Percentiles rank a stretch among this genome's conserved stretches.
Evolutionary conservation across 139 green algal genomes (phyloP).

Genomic region (Ulvella scutata): DNA sequence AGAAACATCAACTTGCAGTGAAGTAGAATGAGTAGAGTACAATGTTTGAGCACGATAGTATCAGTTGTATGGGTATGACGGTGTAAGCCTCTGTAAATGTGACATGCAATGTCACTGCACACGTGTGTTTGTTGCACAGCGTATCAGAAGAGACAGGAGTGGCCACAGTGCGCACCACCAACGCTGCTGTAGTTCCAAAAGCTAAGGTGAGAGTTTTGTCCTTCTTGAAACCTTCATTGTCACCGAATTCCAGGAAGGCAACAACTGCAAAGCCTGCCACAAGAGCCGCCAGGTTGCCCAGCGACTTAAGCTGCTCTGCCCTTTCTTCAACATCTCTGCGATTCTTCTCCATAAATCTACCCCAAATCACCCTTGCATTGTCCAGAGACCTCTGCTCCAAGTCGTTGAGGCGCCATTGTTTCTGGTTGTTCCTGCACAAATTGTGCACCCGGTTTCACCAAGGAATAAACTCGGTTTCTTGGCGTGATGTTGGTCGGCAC

Average conservation of each 20-base stretch:
- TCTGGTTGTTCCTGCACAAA: constrained; percentile 22
- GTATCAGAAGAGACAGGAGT: not conserved
- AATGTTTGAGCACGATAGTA: too few relatives aligned
- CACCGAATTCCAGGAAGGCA: constrained; percentile 39
- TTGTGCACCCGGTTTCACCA: too few relatives aligned
- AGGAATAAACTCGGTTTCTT: too few relatives aligned
- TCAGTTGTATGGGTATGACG: too few relatives aligned
- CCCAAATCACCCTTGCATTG: constrained; percentile 45
- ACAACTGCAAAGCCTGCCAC: constrained; percentile 62
- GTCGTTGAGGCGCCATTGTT: constrained; percentile 27
- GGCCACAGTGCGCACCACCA: constrained; percentile 6
- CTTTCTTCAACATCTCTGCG: constrained; percentile 55
- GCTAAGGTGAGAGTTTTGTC: not conserved
- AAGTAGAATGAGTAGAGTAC: not conserved
- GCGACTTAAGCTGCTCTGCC: constrained; percentile 54
- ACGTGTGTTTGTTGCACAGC: not conserved
- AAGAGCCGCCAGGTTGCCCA: constrained; percentile 45
- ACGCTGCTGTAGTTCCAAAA: constrained; percentile 13
- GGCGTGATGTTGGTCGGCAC: too few relatives aligned
- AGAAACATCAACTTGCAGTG: not conserved
- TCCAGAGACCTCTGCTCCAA: constrained; percentile 45
- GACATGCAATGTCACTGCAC: not conserved
- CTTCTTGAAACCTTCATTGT: constrained; percentile 11
- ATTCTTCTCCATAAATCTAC: constrained; percentile 31
- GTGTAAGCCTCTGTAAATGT: too few relatives aligned